A percentile compares a stretch with the other conserved stretches of the same genome.
Evolutionary conservation across 257 asterid species (phyloP).

Genomic region (Scutellaria galericulata): DNA sequence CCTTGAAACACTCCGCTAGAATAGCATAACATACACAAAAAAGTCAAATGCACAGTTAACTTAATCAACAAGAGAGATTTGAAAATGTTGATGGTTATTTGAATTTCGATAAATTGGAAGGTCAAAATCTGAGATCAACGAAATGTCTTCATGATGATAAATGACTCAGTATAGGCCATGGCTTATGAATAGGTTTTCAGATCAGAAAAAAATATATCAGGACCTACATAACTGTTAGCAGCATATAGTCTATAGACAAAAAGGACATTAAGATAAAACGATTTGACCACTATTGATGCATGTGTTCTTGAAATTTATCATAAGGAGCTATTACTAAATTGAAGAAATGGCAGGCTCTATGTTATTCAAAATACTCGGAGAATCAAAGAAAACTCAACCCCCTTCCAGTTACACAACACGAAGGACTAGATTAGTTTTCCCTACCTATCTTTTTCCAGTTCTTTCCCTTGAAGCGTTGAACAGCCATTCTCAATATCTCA

Average conservation of each 20-base stretch:
- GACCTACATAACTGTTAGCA: background rate
- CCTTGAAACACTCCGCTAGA: constrained; percentile 93
- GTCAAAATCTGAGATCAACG: constrained; percentile 18
- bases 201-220: background rate
- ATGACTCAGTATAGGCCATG: background rate
- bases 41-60: constrained; percentile 14
- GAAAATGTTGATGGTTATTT: constrained; percentile 2
- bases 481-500: constrained; percentile 81
- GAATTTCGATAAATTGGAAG: constrained; percentile 3
- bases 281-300: background rate
- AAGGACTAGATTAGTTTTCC: constrained; percentile 40
- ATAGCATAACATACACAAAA: constrained; percentile 23
- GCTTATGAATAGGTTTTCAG: background rate
- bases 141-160: background rate
- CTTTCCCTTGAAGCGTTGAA: constrained; percentile 86
- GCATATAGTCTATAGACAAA: background rate
- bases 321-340: constrained; percentile 28
- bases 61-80: constrained; percentile 1
- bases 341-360: constrained; percentile 28
- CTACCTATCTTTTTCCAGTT: constrained; percentile 97
- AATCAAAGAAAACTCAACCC: constrained; percentile 20
- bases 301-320: constrained; percentile 21
- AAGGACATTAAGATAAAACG: background rate
- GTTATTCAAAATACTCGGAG: constrained; percentile 21
- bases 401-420: constrained; percentile 30